Conservation (phyloP, 257 asterid species). For the Nyctanthes arbortristis region DNA sequence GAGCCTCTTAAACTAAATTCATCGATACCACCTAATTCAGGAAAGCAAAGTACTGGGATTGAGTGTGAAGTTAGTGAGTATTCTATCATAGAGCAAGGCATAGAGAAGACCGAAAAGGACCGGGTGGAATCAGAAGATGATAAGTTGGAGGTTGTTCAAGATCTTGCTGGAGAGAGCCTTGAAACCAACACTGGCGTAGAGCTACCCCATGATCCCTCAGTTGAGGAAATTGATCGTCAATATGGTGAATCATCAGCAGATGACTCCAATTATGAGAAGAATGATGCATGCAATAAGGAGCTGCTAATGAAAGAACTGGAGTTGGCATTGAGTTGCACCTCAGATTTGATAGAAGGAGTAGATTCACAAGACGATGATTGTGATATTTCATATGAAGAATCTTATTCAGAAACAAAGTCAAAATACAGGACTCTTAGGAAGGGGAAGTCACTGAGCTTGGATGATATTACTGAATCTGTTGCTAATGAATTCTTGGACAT, state of each 20-base stretch:
- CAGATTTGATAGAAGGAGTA: slow-evolving; percentile 51
- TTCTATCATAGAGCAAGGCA: slow-evolving; percentile 36
- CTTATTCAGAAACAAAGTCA: slow-evolving; percentile 38
- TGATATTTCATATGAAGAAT: slow-evolving; percentile 38
- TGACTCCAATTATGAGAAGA: slow-evolving; percentile 25
- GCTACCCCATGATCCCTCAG: slow-evolving; percentile 18
- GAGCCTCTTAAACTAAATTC: slow-evolving; percentile 34
- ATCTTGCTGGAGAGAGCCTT: slow-evolving; percentile 7
- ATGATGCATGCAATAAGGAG: slow-evolving; percentile 42
- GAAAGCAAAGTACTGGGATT: slow-evolving; percentile 35
- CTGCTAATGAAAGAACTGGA: slow-evolving; percentile 64
- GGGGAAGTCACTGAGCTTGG: slow-evolving; percentile 60
- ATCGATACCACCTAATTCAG: slow-evolving; percentile 30
- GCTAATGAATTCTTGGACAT: slow-evolving; percentile 82
- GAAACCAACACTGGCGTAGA: slow-evolving; percentile 19
- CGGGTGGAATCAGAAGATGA: slow-evolving; percentile 29
- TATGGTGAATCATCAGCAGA: slow-evolving; percentile 26
- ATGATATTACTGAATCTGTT: slow-evolving; percentile 56
- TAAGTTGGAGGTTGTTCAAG: slow-evolving; percentile 13
- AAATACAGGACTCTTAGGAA: slow-evolving; percentile 31
- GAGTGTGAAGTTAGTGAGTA: slow-evolving; percentile 47
- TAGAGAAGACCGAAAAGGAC: slow-evolving; percentile 30
- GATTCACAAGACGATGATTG: slow-evolving; percentile 55
- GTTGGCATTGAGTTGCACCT: slow-evolving; percentile 49
- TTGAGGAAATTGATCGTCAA: slow-evolving; percentile 19